Evolutionary conservation across 805 yeast species (phyloP).

Genomic region (Peterozyma xylosa): DNA sequence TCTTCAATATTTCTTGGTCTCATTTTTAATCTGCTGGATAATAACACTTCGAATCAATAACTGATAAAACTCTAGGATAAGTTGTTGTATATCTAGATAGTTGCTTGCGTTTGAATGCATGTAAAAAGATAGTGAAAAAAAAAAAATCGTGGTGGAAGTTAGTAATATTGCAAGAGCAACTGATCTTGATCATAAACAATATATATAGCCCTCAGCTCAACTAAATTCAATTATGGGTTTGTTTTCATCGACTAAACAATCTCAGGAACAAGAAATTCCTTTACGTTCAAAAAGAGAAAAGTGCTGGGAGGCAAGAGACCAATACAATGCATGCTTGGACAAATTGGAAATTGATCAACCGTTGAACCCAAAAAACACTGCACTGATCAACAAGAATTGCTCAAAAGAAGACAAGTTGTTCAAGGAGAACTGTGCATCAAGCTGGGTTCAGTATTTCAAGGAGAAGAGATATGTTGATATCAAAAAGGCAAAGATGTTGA

Average conservation of each 20-base stretch:
- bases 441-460: constrained; percentile 89
- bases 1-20: constrained; percentile 9
- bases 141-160: too few relatives aligned
- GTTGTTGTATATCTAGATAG: too few relatives aligned
- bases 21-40: not conserved
- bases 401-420: constrained; percentile 48
- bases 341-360: constrained; percentile 63
- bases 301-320: constrained; percentile 91
- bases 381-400: constrained; percentile 49
- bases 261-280: constrained; percentile 22
- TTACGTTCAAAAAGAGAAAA: constrained; percentile 60
- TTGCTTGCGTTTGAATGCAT: too few relatives aligned
- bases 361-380: constrained; percentile 41
- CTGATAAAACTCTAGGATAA: too few relatives aligned
- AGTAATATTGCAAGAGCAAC: too few relatives aligned
- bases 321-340: constrained; percentile 69
- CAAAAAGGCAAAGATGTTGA: constrained; percentile 58
- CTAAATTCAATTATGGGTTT: too few relatives aligned
- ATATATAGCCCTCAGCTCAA: too few relatives aligned
- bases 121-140: too few relatives aligned
- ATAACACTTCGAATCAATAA: too few relatives aligned
- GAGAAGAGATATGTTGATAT: constrained; percentile 79
- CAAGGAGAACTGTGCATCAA: constrained; percentile 68
- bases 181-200: too few relatives aligned
- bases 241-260: too few relatives aligned